Base-by-base conservation (phyloP, 768 basidiomycete genomes). In the Tylopilus subfusipes region DNA sequence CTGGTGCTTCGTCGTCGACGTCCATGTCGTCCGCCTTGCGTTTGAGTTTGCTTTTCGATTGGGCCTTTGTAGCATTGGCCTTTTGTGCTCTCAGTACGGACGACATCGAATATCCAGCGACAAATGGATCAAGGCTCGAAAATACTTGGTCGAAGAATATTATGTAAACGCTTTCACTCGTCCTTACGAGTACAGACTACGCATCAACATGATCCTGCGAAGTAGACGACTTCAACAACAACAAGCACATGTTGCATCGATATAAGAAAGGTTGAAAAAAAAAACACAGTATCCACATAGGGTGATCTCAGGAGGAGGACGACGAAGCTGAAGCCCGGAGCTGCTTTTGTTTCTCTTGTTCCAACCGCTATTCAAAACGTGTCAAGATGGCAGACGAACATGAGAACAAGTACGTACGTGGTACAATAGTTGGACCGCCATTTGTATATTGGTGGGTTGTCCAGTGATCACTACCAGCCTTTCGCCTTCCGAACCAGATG, bases 381-480 rank as follows among this genome's bases (percentile, higher is more conserved):
- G 53, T 56, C 29, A 58, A 60, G 29, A 60, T 43, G 44, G 48
- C 36, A 39, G 13, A 50, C 43, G 5, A 24, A 46, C 39, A 5
- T 29, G 25, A 48, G 10, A 54, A 57, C 18, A 42, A 25, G 42
- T 42, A 76, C 85, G 56, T 72, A 91, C 90, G 65, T 89, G 88
- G 66, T 92, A 92, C 62, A 99, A 75, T 61, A 98, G 68, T 61
- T 91, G 88, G 33, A 99, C 93, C 7, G 97, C 97, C 82, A 94
- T 93, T 71, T 97, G 93, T 57, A 99, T 96, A 66, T 96, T 95
- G 5, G 84, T 77, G 2, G 93, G 93, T 65, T 87, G 86, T n/a
- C 97, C 97, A 19, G 94, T 97, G 65, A 99, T 98, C 47, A 94
- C 95, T 8, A 99, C 96, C 68, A 99, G 70, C 63, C 96, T 75